These are phyloP conservation scores for Talaromyces piceae DNA, from an alignment of 2,329 filamentous ascomycete species.

Conservation along the genomic window DNA sequence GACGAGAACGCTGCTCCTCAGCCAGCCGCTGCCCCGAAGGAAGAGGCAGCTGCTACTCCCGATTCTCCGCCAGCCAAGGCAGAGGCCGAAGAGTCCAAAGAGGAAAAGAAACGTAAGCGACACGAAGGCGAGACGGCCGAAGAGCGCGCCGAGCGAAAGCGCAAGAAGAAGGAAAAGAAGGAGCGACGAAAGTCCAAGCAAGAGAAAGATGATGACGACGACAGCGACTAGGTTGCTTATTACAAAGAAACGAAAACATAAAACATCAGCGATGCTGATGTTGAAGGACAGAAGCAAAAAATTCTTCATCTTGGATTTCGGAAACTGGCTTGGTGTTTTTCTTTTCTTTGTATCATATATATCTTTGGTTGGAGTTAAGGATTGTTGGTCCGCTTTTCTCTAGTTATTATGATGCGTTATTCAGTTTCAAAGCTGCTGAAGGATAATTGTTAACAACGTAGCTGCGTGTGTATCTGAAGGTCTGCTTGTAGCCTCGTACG, in stretches of 20 bases:
- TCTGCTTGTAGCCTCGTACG: too few species aligned
- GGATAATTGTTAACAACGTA: too few species aligned
- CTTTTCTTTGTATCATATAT: slow-evolving; percentile 35
- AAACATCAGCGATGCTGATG: slow-evolving; percentile 1
- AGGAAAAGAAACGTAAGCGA: slow-evolving; percentile 48
- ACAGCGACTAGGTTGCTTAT: slow-evolving; percentile 33
- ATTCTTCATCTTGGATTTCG: not conserved
- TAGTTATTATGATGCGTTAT: not conserved
- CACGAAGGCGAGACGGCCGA: slow-evolving; percentile 49
- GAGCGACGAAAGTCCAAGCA: slow-evolving; percentile 77
- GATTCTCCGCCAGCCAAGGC: slow-evolving; percentile 31
- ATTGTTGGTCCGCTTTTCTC: slow-evolving; percentile 17
- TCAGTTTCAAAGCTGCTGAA: too few species aligned
- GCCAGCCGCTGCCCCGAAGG: slow-evolving; percentile 34
- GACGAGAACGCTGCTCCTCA: slow-evolving; percentile 37
- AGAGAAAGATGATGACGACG: slow-evolving; percentile 64
- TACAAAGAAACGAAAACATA: not conserved
- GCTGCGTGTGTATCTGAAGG: too few species aligned
- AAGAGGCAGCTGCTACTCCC: slow-evolving; percentile 28
- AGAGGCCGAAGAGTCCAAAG: slow-evolving; percentile 33
- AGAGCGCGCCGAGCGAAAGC: slow-evolving; percentile 43
- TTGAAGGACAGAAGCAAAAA: not conserved
- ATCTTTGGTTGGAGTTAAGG: slow-evolving; percentile 31
- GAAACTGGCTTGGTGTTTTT: slow-evolving; percentile 10
- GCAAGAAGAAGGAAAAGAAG: slow-evolving; percentile 48